Evolutionary conservation across 164 flowering plant species (phyloP).

Genomic region (Aristolochia contorta): DNA sequence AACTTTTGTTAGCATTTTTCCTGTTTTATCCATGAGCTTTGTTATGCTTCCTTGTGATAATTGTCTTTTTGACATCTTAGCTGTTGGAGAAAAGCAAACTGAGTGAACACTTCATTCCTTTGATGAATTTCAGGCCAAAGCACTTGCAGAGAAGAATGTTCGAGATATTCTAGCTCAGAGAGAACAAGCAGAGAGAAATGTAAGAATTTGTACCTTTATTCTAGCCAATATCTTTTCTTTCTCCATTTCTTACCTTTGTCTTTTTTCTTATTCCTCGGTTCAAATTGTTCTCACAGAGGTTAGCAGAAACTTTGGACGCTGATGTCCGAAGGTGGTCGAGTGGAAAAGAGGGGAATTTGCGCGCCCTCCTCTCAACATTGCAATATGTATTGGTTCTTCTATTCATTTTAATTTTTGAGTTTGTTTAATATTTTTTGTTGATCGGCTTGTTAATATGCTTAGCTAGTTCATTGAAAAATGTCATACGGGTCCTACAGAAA

Average conservation of each 20-base stretch:
- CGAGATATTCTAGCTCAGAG: conserved; percentile 77
- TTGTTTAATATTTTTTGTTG: not conserved
- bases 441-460: too few species aligned
- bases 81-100: not conserved
- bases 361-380: conserved; percentile 84
- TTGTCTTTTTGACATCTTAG: too few species aligned
- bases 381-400: conserved; percentile 64
- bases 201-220: conserved; percentile 11
- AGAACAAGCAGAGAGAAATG: conserved; percentile 89
- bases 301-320: conserved; percentile 76
- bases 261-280: conserved; percentile 6
- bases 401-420: not conserved
- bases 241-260: not conserved
- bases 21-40: too few species aligned
- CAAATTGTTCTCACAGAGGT: conserved; percentile 33
- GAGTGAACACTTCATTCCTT: not conserved
- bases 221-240: too few species aligned
- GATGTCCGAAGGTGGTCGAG: conserved; percentile 87
- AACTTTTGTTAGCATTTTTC: too few species aligned
- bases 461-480: too few species aligned
- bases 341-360: conserved; percentile 83
- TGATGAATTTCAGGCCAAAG: conserved; percentile 60
- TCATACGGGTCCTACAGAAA: too few species aligned
- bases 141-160: conserved; percentile 83
- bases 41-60: too few species aligned